These are phyloP conservation scores for Diaporthe ilicicola DNA, from an alignment of 2,329 filamentous ascomycete species.

Conservation along the genomic window DNA sequence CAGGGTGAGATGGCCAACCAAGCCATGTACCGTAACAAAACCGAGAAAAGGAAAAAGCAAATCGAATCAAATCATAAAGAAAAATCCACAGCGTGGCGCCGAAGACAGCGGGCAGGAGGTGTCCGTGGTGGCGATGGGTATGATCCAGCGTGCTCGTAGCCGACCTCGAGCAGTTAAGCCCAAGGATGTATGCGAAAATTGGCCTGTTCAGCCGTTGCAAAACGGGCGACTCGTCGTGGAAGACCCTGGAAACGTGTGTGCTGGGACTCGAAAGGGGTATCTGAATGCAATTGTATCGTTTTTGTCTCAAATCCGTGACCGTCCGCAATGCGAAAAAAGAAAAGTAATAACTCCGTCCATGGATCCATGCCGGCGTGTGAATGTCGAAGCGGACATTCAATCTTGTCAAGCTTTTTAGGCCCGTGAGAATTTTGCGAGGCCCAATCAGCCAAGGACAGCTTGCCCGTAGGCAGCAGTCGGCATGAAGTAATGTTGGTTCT, in stretches of 20 bases:
- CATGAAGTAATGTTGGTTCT: slow-evolving; percentile 58
- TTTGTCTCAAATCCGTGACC: slow-evolving; percentile 33
- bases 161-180: not conserved
- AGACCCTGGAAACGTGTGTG: slow-evolving; percentile 24
- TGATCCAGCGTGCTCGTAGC: not conserved
- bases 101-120: not conserved
- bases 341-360: slow-evolving; percentile 28
- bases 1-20: slow-evolving; percentile 29
- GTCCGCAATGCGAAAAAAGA: slow-evolving; percentile 30
- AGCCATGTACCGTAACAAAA: slow-evolving; percentile 36
- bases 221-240: not conserved
- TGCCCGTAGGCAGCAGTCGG: slow-evolving; percentile 58
- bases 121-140: slow-evolving; percentile 8
- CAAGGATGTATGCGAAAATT: not conserved
- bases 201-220: not conserved
- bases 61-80: slow-evolving; percentile 29
- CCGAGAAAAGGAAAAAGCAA: slow-evolving; percentile 36
- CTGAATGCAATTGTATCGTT: slow-evolving; percentile 35
- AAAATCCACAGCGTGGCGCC: slow-evolving; percentile 26
- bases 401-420: not conserved
- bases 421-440: not conserved
- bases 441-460: slow-evolving; percentile 59
- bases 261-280: slow-evolving; percentile 32
- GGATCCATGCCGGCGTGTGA: slow-evolving; percentile 7
- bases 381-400: not conserved